phyloP scores from a whole-genome alignment of 176 grass and related monocot genomes.

The Sorghum bicolor region Sorghum_bicolor_NCBIv3 NC_012877.2:60975001-60975500 shows the following conservation, averaged over 20 bases:
- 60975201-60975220: slow-evolving; percentile 60
- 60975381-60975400: slow-evolving; percentile 81
- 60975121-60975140: slow-evolving; percentile 28
- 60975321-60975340: not conserved
- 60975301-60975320: slow-evolving; percentile 11
- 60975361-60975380: not conserved
- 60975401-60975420: slow-evolving; percentile 75
- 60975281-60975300: slow-evolving; percentile 77
- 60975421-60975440: slow-evolving; percentile 78
- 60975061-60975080: slow-evolving; percentile 49
- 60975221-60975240: slow-evolving; percentile 72
- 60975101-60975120: slow-evolving; percentile 6
- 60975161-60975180: slow-evolving; percentile 52
- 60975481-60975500: slow-evolving; percentile 88
- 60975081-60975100: slow-evolving; percentile 30
- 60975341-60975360: not conserved
- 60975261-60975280: slow-evolving; percentile 82
- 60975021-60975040: slow-evolving; percentile 23
- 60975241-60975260: slow-evolving; percentile 83
- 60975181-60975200: slow-evolving; percentile 49
- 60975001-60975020: slow-evolving; percentile 26
- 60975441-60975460: slow-evolving; percentile 76
- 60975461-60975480: slow-evolving; percentile 92
- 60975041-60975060: slow-evolving; percentile 34
- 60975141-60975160: slow-evolving; percentile 37